A percentile compares a stretch with the other conserved stretches of the same genome.
These are phyloP conservation scores for Endoconidiophora laricicola DNA, from an alignment of 2,329 filamentous ascomycete genomes.

Conservation along the genomic window DNA sequence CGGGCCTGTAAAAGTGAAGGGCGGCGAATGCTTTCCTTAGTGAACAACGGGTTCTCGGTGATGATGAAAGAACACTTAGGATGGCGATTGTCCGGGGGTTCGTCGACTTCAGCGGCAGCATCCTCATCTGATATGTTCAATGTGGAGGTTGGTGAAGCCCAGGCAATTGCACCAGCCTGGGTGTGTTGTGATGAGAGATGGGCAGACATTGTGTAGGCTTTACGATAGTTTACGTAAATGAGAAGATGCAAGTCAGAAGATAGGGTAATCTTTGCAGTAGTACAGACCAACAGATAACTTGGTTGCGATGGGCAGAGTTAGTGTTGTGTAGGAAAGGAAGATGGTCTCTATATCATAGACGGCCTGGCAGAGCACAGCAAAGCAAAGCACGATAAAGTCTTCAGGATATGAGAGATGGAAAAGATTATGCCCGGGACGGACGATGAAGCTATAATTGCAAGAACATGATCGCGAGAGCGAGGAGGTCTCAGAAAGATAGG, in stretches of 20 bases:
- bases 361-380: not conserved
- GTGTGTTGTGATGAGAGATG: conserved; percentile 7
- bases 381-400: not conserved
- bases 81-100: conserved; percentile 12
- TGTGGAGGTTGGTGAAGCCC: conserved; percentile 12
- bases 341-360: not conserved
- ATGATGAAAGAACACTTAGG: conserved; percentile 2
- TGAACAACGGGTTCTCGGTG: conserved; percentile 10
- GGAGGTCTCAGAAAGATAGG: not conserved
- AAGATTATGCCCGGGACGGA: conserved; percentile 11
- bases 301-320: not conserved
- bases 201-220: conserved; percentile 5
- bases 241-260: not conserved
- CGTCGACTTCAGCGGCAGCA: conserved; percentile 13
- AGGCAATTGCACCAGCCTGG: conserved; percentile 4
- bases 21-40: conserved; percentile 17
- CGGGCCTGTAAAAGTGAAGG: conserved; percentile 9
- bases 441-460: conserved; percentile 10
- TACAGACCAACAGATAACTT: not conserved
- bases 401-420: not conserved
- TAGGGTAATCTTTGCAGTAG: not conserved
- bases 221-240: not conserved
- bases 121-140: conserved; percentile 13
- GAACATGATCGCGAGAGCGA: conserved; percentile 12
- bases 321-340: not conserved